Evolutionary conservation across 495 filamentous ascomycete genomes (phyloP).

Genomic region (Glarea lozoyensis): DNA sequence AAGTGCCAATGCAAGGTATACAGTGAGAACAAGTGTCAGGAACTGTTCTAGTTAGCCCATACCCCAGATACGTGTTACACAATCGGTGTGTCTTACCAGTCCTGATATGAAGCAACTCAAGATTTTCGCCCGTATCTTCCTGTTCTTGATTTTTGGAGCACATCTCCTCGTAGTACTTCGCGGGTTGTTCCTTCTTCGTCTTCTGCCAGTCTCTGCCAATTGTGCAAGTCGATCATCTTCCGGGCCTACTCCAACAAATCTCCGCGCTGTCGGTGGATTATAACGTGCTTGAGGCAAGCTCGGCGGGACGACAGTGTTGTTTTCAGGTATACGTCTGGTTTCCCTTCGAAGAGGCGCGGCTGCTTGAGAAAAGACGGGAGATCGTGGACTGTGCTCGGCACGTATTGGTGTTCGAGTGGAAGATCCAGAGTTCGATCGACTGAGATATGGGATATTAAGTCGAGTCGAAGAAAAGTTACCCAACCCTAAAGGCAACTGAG

Average conservation of each 20-base stretch:
- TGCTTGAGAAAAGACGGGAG: slow-evolving; percentile 7
- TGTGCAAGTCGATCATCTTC: slow-evolving; percentile 27
- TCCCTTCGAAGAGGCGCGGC: slow-evolving; percentile 1
- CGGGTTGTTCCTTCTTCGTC: slow-evolving; percentile 10
- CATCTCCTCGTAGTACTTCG: slow-evolving; percentile 6
- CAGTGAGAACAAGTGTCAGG: slow-evolving; percentile 56
- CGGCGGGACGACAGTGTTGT: no score
- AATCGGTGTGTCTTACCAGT: slow-evolving; percentile 47
- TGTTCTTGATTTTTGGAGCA: slow-evolving; percentile 39
- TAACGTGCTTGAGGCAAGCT: slow-evolving; percentile 10
- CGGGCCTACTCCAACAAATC: slow-evolving; percentile 28
- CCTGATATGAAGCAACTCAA: slow-evolving; percentile 30
- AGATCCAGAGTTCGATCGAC: slow-evolving; percentile 6
- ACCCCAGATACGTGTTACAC: neutral
- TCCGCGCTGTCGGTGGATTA: slow-evolving; percentile 6
- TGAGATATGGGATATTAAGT: slow-evolving; percentile 31
- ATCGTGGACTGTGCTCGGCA: slow-evolving; percentile 5
- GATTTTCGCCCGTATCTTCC: slow-evolving; percentile 44
- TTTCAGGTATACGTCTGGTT: slow-evolving; percentile 5
- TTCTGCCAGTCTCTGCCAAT: slow-evolving; percentile 20
- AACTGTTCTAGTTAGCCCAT: slow-evolving; percentile 34
- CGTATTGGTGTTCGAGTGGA: slow-evolving; percentile 4
- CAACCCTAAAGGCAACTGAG: slow-evolving; percentile 26
- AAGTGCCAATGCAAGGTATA: slow-evolving; percentile 31
- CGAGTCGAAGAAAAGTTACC: slow-evolving; percentile 29